A percentile compares a stretch with the other conserved stretches of the same genome.
Conservation (phyloP, 78 protist genomes). For the Capsaspora owczarzaki region DNA sequence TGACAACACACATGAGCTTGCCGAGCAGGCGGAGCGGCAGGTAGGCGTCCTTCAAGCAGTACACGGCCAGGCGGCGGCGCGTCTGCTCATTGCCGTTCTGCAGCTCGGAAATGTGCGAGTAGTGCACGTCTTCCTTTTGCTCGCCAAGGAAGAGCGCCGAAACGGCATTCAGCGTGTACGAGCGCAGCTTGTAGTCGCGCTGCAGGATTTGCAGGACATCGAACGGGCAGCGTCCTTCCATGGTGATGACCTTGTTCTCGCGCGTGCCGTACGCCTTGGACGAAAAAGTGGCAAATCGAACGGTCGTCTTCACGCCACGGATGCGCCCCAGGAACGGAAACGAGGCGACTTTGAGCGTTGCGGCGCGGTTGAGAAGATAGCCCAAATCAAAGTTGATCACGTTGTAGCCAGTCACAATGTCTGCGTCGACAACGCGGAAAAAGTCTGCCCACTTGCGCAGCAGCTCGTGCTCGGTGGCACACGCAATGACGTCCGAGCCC, state of each 20-base stretch:
- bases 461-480: conserved; percentile 65
- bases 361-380: conserved; percentile 88
- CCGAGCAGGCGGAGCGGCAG: conserved; percentile 90
- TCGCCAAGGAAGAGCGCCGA: conserved; percentile 91
- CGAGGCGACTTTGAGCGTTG: conserved; percentile 14
- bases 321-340: conserved; percentile 48
- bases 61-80: conserved; percentile 95
- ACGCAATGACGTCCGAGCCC: conserved; percentile 80
- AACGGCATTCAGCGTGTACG: conserved; percentile 95
- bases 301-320: conserved; percentile 20
- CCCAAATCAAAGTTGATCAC: conserved; percentile 95
- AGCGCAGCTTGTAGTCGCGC: conserved; percentile 65
- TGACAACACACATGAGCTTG: conserved; percentile 91
- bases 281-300: conserved; percentile 49
- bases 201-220: conserved; percentile 62
- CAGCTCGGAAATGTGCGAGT: conserved; percentile 89
- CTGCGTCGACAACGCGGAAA: conserved; percentile 84
- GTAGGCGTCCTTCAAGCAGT: conserved; percentile 96
- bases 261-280: conserved; percentile 84
- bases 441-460: conserved; percentile 70
- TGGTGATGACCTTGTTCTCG: conserved; percentile 74
- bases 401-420: conserved; percentile 97
- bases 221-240: conserved; percentile 70
- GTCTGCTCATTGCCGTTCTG: conserved; percentile 83
- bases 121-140: conserved; percentile 99